phyloP scores from a whole-genome alignment of 805 yeast species.

The Blastobotrys robertii region DNA sequence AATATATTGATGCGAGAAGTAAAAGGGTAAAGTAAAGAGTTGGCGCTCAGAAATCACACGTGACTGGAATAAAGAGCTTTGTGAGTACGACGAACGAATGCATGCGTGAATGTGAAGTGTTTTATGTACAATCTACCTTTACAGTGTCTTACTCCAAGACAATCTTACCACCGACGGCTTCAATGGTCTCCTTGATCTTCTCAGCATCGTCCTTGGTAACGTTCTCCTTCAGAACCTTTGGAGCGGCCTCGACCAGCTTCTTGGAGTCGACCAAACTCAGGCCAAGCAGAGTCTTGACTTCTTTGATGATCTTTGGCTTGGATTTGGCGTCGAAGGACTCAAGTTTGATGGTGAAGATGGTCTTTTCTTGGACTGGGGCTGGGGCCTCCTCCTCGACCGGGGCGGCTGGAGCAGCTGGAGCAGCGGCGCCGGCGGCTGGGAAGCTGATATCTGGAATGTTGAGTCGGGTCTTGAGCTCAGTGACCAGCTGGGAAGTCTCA shows the following conservation, averaged over 20 bases:
- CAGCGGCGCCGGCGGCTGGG: slow-evolving; percentile 60
- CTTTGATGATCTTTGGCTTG: slow-evolving; percentile 96
- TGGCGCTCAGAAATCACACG: no score
- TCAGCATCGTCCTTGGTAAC: slow-evolving; percentile 97
- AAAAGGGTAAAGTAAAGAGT: no score
- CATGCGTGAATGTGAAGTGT: background rate
- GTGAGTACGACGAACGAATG: no score
- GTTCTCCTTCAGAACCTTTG: slow-evolving; percentile 89
- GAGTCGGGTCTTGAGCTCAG: slow-evolving; percentile 58
- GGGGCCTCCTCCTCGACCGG: slow-evolving; percentile 66
- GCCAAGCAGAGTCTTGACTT: slow-evolving; percentile 85
- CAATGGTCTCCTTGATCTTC: slow-evolving; percentile 85
- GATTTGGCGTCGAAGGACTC: slow-evolving; percentile 91
- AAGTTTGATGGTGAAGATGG: slow-evolving; percentile 83
- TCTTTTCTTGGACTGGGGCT: slow-evolving; percentile 83
- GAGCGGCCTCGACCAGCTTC: slow-evolving; percentile 96
- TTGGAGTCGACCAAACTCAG: slow-evolving; percentile 92
- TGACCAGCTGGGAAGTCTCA: slow-evolving; percentile 82
- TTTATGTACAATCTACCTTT: slow-evolving; percentile 5
- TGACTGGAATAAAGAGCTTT: no score
- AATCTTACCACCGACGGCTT: slow-evolving; percentile 92
- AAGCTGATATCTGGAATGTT: slow-evolving; percentile 90
- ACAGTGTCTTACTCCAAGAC: slow-evolving; percentile 53
- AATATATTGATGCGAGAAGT: no score
- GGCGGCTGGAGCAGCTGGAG: slow-evolving; percentile 56